Percentiles rank a stretch among this genome's conserved stretches.
Evolutionary conservation across 495 filamentous ascomycete species (phyloP).

Genomic region (Penicillium chermesinum): DNA sequence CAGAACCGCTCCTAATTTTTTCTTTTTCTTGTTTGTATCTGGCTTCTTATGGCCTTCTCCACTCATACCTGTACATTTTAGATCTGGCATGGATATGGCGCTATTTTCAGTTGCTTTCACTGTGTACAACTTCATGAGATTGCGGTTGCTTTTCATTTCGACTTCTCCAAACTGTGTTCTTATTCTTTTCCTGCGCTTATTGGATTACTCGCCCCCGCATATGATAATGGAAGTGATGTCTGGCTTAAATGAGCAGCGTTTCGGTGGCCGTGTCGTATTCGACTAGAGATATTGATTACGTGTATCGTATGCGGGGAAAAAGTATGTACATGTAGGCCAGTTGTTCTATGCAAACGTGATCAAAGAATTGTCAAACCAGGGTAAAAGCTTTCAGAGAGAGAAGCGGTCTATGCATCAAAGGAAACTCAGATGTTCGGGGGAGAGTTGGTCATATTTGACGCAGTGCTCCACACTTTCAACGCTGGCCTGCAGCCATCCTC

Average conservation of each 20-base stretch:
- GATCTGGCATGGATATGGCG: conserved; percentile 27
- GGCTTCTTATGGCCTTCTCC: conserved; percentile 18
- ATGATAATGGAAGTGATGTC: not conserved
- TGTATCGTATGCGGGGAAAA: not conserved
- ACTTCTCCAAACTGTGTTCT: too few relatives aligned
- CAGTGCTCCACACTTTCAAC: conserved; percentile 82
- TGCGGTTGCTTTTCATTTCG: not conserved
- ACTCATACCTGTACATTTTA: conserved; percentile 25
- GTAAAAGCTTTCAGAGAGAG: not conserved
- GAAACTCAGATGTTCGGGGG: conserved; percentile 70
- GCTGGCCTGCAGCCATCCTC: conserved; percentile 80
- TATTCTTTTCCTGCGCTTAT: not conserved
- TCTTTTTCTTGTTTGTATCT: too few relatives aligned
- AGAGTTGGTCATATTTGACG: conserved; percentile 77
- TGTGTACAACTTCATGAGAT: not conserved
- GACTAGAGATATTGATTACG: not conserved
- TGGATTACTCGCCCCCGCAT: not conserved
- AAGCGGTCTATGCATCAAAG: not conserved
- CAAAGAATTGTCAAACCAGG: not conserved
- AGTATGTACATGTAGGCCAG: not conserved
- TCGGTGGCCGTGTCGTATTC: conserved; percentile 2
- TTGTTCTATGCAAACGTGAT: not conserved
- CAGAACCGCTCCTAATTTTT: conserved; percentile 13
- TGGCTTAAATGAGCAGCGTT: too few relatives aligned
- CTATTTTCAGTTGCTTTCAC: conserved; percentile 7